Evolutionary conservation across 768 basidiomycete genomes (phyloP).

Genomic region (Sarcodon sp.): DNA sequence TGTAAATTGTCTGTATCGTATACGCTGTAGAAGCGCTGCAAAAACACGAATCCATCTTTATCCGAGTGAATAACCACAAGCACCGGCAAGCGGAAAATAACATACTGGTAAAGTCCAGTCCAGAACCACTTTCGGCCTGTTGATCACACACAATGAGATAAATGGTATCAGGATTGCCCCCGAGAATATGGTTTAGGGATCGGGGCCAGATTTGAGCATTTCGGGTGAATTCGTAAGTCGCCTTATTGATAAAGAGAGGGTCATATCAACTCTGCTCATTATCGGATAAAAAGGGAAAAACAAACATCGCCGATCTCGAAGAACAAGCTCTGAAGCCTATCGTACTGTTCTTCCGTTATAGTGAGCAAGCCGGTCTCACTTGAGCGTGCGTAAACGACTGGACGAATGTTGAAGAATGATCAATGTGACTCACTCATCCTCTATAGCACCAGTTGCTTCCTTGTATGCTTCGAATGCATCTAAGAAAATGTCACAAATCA

Average conservation of each 20-base stretch:
- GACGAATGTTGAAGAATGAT: no score
- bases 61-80: no score
- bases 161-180: conserved; percentile 35
- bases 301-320: conserved; percentile 30
- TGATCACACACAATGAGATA: conserved; percentile 47
- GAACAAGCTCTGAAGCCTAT: conserved; percentile 34
- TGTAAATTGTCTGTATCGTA: conserved; percentile 20
- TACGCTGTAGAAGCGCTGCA: conserved; percentile 47
- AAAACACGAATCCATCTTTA: conserved; percentile 41
- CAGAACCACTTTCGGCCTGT: conserved; percentile 34
- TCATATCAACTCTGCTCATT: no score
- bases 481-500: conserved; percentile 39
- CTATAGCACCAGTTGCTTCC: conserved; percentile 34
- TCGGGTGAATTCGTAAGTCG: conserved; percentile 15
- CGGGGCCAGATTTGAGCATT: conserved; percentile 26
- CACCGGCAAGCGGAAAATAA: no score
- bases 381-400: not conserved
- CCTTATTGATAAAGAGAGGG: no score
- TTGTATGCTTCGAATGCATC: conserved; percentile 47
- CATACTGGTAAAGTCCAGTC: conserved; percentile 55
- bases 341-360: conserved; percentile 34
- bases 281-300: conserved; percentile 12
- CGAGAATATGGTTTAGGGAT: conserved; percentile 39
- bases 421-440: conserved; percentile 28
- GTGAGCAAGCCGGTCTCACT: conserved; percentile 45